Evolutionary conservation across 176 grass and related monocot genomes (phyloP).

Genomic region (Carex parvula): DNA sequence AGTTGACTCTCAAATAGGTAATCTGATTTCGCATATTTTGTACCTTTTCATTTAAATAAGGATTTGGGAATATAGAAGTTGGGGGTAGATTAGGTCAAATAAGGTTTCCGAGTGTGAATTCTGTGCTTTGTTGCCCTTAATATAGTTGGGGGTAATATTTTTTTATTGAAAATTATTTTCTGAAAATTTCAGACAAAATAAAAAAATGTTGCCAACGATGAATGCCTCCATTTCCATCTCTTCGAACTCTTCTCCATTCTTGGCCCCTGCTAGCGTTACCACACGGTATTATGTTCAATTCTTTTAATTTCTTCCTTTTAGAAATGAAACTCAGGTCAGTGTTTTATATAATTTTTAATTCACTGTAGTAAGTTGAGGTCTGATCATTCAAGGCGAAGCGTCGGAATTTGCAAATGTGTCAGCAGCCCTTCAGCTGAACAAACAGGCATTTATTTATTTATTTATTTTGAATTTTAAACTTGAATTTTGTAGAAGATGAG

Average conservation of each 20-base stretch:
- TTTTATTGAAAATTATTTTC: no score
- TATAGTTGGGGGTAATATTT: no score
- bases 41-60: no score
- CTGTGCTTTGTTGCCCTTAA: neutral
- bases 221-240: neutral
- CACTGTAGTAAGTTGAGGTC: neutral
- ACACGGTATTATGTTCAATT: neutral
- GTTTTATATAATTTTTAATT: neutral
- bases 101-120: neutral
- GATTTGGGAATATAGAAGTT: neutral
- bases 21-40: neutral
- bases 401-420: conserved; percentile 34
- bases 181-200: no score
- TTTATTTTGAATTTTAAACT: neutral
- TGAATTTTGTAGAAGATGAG: neutral
- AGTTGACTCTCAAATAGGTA: neutral
- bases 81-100: neutral
- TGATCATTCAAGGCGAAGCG: conserved; percentile 11
- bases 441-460: conserved; percentile 3
- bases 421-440: conserved; percentile 24
- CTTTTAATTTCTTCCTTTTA: neutral
- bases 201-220: neutral
- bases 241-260: neutral
- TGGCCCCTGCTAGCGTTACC: neutral
- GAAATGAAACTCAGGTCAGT: neutral